Base-by-base conservation (phyloP, 1,284 basidiomycete species). In the Ustilago bromivora region DNA sequence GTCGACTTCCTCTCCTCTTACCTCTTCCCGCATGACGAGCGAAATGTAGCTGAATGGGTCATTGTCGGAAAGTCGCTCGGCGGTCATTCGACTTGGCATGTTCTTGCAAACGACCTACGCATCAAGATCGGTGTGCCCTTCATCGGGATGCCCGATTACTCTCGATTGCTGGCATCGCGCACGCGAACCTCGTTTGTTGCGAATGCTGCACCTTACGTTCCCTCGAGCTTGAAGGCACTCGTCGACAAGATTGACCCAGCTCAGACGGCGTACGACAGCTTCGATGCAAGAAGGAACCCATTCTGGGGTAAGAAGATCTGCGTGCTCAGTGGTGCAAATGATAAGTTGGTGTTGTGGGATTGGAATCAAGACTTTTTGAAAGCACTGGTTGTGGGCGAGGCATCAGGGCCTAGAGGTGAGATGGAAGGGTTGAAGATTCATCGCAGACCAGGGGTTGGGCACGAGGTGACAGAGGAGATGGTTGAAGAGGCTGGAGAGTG, bases 1-100 rank as follows among this genome's bases (percentile, higher is more conserved):
- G 92, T 95, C 71, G 92, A 95, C 84, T 92, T 94, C 82, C 88
- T 96, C 3, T 90, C 92, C 0, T 84, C 91, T 1, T 93, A 92
- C 85, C 87, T 96, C 28, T 96, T 92, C 83, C 94, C 94, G 0
- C 82, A 88, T 23, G 91, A 88, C 13, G 91, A 95, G 76, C 88
- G 90, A 12, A 85, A 80, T 6, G 89, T 96, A 47, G 88, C 87
- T 4, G 89, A 91, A 68, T 96, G 91, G 91, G 90, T 91, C 40
- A 84, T 87, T 15, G 89, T 89, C 0, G 93, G 93, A 0, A 89
- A 92, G 74, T 92, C 91, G 73, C 89, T 94, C 0, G 93, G 93
- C 0, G 93, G 93, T 0, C 93, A 94, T 81, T 89, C 92, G 0
- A 88, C 91, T 0, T 94, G 93, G 93, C 89, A 92, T 40, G 88